Evolutionary conservation across 345 rosid genomes (phyloP).

Genomic region (Mangifera indica): DNA sequence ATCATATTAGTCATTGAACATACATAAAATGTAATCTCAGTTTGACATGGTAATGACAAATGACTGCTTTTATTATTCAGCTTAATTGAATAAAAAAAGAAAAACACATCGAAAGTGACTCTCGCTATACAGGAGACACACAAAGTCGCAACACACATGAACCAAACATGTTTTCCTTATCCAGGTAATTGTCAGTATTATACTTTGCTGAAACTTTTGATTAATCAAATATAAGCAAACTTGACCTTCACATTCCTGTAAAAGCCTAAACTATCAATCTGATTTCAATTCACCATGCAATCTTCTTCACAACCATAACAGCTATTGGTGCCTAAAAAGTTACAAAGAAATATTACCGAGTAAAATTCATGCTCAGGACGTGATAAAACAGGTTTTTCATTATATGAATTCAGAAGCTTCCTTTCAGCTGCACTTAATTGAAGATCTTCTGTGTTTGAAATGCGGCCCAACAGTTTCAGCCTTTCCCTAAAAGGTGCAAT

Average conservation of each 20-base stretch:
- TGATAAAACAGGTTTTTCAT: constrained; percentile 61
- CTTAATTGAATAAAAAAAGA: neutral
- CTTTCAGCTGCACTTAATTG: constrained; percentile 64
- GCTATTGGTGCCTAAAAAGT: neutral
- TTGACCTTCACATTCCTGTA: too few species aligned
- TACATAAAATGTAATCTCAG: neutral
- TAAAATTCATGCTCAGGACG: constrained; percentile 78
- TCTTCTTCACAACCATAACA: too few species aligned
- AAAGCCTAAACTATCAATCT: neutral
- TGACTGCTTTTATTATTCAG: neutral
- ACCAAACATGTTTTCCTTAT: too few species aligned
- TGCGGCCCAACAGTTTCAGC: constrained; percentile 64
- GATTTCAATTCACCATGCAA: neutral
- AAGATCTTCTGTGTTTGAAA: constrained; percentile 55
- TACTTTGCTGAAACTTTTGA: too few species aligned
- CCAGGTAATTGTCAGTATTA: too few species aligned
- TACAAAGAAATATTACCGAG: constrained; percentile 32
- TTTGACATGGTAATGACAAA: neutral
- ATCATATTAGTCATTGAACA: neutral
- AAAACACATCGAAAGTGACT: neutral
- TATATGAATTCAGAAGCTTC: constrained; percentile 66
- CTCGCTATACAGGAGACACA: neutral
- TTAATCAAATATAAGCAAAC: too few species aligned
- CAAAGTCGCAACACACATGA: too few species aligned
- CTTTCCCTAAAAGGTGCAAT: constrained; percentile 60